Base-by-base conservation (phyloP, 805 yeast species). In the Jamesozyma spencerorum region DNA sequence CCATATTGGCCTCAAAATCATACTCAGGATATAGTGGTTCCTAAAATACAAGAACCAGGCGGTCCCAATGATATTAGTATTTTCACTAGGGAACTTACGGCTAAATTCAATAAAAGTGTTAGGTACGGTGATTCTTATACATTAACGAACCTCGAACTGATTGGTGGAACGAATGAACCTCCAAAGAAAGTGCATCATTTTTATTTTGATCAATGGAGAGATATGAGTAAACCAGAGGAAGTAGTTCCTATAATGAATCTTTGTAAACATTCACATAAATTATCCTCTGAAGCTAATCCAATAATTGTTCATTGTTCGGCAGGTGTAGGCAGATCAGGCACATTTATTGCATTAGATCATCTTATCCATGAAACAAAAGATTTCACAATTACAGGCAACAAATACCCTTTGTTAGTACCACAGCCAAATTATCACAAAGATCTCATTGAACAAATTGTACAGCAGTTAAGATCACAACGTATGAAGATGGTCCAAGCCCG, bases 271-370 rank as follows among this genome's bases (percentile, higher is more conserved):
- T 57, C 60, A 0, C 59, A 60, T 31, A 43, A 47, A 1, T 43
- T 64, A 19, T 60, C 60, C 35, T 45, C 50, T 6, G 31, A 40
- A 1, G 53, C 48, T 2, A 60, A 55, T 35, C 90, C 92, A 17
- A 68, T 79, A 2, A 64, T 87, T 34, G 84, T 83, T 17, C 98
- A 92, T 57, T 92, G 98, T 54, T 86, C 96, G 4, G 98, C 98
- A 0, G 98, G 98, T 1, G 90, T 94, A 45, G 98, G 98, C 2
- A 68, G 98, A 47, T 85, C 97, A 0, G 98, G 98, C 2, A 86
- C 95, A 1, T 84, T 80, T 54, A 75, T 85, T 44, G 77, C 88
- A 10, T 35, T 62, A 19, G 64, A 60, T 31, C 64, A 62, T 38
- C 20, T 62, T 20, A 43, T 58, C 20, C 61, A 54, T 40, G 53